These are phyloP conservation scores for Hyaloscypha finlandica DNA, from an alignment of 495 filamentous ascomycete genomes.

Conservation along the genomic window DNA sequence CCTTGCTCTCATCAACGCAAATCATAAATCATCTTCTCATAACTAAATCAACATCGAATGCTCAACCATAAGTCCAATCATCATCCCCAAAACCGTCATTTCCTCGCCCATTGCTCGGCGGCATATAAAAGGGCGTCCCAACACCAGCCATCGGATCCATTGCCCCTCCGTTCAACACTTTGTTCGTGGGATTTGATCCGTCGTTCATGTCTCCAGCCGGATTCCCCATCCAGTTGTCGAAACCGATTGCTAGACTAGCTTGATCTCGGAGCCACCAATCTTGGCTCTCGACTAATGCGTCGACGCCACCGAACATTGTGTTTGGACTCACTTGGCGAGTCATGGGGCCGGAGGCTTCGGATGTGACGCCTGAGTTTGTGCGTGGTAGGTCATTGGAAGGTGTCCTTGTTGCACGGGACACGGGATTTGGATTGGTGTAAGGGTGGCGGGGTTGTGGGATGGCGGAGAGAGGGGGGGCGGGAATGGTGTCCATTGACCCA, in stretches of 20 bases:
- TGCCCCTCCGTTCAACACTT: neutral
- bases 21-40: neutral
- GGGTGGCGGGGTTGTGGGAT: constrained; percentile 16
- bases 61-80: constrained; percentile 17
- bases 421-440: constrained; percentile 2
- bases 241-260: constrained; percentile 43
- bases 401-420: constrained; percentile 6
- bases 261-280: constrained; percentile 62
- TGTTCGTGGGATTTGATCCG: neutral
- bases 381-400: constrained; percentile 27
- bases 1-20: neutral
- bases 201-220: neutral
- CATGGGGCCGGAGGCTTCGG: constrained; percentile 13
- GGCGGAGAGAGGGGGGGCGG: constrained; percentile 17
- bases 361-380: constrained; percentile 36
- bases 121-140: constrained; percentile 19
- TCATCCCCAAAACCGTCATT: constrained; percentile 15
- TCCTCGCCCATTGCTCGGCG: constrained; percentile 3
- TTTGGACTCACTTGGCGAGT: constrained; percentile 27
- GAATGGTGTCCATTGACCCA: constrained; percentile 11
- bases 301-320: constrained; percentile 43
- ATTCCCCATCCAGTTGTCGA: constrained; percentile 49
- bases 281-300: constrained; percentile 54
- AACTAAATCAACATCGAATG: neutral
- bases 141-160: constrained; percentile 10